A percentile compares a stretch with the other conserved stretches of the same genome.
These are phyloP conservation scores for Aspergillus ustus DNA, from an alignment of 2,329 filamentous ascomycete species.

Conservation along the genomic window DNA sequence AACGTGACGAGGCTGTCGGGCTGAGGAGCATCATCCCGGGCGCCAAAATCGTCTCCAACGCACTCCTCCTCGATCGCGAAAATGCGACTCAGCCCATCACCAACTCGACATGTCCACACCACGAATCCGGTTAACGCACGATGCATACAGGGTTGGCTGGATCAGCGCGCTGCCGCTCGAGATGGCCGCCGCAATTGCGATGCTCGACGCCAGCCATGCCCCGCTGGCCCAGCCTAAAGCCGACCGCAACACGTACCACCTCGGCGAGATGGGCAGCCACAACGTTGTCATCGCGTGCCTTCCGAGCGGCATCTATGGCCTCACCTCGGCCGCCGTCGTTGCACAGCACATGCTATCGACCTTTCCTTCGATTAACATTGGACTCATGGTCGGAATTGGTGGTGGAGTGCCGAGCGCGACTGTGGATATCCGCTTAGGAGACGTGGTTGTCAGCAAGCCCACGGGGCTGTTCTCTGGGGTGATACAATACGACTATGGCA, in stretches of 20 bases:
- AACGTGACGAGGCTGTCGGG: too few relatives aligned
- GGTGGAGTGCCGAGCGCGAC: conserved; percentile 14
- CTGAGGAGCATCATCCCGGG: too few relatives aligned
- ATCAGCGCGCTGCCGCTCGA: conserved; percentile 11
- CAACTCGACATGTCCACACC: too few relatives aligned
- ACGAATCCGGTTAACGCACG: not conserved
- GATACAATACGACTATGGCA: conserved; percentile 27
- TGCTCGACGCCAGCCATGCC: conserved; percentile 12
- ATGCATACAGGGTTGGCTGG: conserved; percentile 21
- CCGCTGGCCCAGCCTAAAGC: not conserved
- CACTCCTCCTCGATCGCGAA: too few relatives aligned
- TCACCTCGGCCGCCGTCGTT: not conserved
- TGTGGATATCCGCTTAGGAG: conserved; percentile 17
- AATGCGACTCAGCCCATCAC: too few relatives aligned
- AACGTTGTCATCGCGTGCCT: conserved; percentile 14
- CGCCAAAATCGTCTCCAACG: too few relatives aligned
- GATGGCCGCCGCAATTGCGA: not conserved
- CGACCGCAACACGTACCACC: conserved; percentile 5
- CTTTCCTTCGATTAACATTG: conserved; percentile 1
- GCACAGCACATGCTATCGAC: conserved; percentile 8
- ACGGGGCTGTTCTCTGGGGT: conserved; percentile 14
- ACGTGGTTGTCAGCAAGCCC: conserved; percentile 3
- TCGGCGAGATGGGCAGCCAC: conserved; percentile 5
- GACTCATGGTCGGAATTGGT: conserved; percentile 19
- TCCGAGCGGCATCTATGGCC: conserved; percentile 8